phyloP scores from a whole-genome alignment of 257 asterid genomes.

The Solanum sejunctum region DNA sequence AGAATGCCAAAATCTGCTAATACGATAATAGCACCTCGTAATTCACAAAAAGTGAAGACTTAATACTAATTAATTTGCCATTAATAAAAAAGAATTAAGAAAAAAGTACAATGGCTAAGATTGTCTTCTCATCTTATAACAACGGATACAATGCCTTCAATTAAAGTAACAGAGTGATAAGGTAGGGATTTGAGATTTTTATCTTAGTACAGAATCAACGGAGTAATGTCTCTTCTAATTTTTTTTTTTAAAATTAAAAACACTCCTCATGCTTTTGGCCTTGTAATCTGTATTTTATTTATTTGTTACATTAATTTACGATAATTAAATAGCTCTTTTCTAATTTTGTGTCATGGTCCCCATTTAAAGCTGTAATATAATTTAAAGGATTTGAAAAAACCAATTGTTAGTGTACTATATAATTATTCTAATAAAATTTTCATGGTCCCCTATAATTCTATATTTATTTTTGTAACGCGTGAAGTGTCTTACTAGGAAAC shows the following conservation, averaged over 20 bases:
- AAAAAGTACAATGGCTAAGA: background rate
- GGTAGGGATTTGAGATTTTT: conserved; percentile 5
- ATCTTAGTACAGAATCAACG: conserved; percentile 5
- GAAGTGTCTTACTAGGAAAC: background rate
- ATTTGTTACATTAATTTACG: background rate
- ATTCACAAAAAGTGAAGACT: background rate
- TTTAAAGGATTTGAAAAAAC: conserved; percentile 8
- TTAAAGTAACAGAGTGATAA: background rate
- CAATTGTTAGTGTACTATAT: conserved; percentile 12
- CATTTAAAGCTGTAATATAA: conserved; percentile 9
- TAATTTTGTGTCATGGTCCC: conserved; percentile 29
- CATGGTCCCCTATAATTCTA: conserved; percentile 29
- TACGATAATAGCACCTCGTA: background rate
- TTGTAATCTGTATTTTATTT: background rate
- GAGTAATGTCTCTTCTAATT: background rate
- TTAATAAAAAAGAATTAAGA: background rate
- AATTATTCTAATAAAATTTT: background rate
- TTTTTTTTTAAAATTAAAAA: background rate
- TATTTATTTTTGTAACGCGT: background rate
- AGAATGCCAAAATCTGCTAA: background rate
- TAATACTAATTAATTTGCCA: background rate
- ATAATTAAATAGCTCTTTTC: background rate
- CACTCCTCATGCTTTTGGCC: background rate
- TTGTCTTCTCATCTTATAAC: conserved; percentile 7
- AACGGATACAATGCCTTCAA: conserved; percentile 1